Conservation (phyloP, 768 basidiomycete species). For the Lanmaoa rubissima region DNA sequence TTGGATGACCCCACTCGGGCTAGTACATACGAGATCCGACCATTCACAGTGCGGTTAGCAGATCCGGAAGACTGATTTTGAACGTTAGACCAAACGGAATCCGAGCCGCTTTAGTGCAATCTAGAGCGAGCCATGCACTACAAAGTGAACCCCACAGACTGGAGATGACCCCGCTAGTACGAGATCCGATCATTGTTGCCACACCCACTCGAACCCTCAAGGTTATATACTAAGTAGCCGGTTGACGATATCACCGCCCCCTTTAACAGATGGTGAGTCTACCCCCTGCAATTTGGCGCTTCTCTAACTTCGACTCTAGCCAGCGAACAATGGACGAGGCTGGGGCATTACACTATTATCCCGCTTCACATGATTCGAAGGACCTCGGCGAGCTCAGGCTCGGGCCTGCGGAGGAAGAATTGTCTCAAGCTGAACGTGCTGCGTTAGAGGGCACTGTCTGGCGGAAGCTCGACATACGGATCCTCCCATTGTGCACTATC, state of each 20-base stretch:
- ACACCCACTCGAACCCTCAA: background rate
- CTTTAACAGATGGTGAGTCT: too few species aligned
- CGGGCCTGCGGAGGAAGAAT: background rate
- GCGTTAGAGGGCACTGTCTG: slow-evolving; percentile 40
- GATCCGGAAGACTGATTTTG: too few species aligned
- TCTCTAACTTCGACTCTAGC: background rate
- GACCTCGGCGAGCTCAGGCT: background rate
- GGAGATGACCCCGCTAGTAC: background rate
- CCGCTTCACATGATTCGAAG: background rate
- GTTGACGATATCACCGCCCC: background rate
- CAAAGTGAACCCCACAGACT: background rate
- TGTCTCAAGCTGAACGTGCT: slow-evolving; percentile 7
- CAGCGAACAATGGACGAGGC: background rate
- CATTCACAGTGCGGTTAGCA: too few species aligned
- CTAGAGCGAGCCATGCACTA: background rate
- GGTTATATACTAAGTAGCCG: too few species aligned
- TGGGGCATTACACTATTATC: background rate
- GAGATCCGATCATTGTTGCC: background rate
- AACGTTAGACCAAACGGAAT: too few species aligned
- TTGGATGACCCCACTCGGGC: too few species aligned
- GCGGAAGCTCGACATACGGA: slow-evolving; percentile 47
- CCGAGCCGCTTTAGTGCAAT: too few species aligned
- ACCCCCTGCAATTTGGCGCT: background rate
- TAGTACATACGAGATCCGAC: too few species aligned
- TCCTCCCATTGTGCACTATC: slow-evolving; percentile 48